phyloP scores from a whole-genome alignment of 495 filamentous ascomycete genomes.

The Lasiosphaeria hispida region DNA sequence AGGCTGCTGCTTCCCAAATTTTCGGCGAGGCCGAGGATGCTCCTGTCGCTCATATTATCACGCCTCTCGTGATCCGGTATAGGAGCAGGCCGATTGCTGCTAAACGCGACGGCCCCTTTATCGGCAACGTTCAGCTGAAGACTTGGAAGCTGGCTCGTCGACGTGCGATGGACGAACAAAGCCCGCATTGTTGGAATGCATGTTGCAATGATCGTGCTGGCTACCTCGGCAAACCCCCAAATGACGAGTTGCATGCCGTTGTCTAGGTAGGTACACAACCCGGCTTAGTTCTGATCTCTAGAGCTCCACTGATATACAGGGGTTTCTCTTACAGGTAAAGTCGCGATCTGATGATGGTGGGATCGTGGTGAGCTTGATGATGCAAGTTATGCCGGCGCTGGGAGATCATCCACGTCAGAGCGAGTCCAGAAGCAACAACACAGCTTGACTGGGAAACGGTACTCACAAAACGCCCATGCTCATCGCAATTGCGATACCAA shows the following conservation, averaged over 20 bases:
- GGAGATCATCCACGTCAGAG: background rate
- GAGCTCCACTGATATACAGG: background rate
- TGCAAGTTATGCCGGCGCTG: conserved; percentile 1
- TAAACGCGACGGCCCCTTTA: too few species aligned
- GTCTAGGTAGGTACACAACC: conserved; percentile 2
- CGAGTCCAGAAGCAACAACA: background rate
- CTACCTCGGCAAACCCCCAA: conserved; percentile 30
- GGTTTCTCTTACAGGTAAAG: background rate
- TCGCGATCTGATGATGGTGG: background rate
- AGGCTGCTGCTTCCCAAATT: too few species aligned
- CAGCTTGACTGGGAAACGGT: background rate
- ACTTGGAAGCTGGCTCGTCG: too few species aligned
- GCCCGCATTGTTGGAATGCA: conserved; percentile 30
- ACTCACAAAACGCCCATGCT: conserved; percentile 30
- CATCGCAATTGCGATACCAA: conserved; percentile 35
- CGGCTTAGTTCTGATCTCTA: background rate
- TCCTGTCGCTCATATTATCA: too few species aligned
- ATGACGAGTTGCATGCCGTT: conserved; percentile 23
- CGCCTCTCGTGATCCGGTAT: too few species aligned
- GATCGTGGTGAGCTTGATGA: background rate
- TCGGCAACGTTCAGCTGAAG: too few species aligned
- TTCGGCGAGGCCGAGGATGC: too few species aligned
- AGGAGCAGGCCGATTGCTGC: too few species aligned
- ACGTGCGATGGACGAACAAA: background rate
- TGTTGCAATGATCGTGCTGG: conserved; percentile 32